A percentile compares a stretch with the other conserved stretches of the same genome.
Evolutionary conservation across 192 early-diverging fungal genomes (phyloP).

Genomic region (Coemansia sp.): DNA sequence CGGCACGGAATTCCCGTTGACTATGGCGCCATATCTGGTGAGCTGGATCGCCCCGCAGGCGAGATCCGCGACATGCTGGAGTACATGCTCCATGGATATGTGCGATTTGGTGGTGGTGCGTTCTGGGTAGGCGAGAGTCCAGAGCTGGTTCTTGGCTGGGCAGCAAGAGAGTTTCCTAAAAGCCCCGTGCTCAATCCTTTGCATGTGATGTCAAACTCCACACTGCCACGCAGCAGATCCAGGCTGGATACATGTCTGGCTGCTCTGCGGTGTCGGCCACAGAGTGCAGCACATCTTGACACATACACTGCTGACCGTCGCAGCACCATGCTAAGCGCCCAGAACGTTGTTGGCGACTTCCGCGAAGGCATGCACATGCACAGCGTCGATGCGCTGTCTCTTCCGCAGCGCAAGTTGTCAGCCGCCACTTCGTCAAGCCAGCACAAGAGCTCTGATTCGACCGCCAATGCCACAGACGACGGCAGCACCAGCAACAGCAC

Average conservation of each 20-base stretch:
- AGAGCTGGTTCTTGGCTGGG: constrained; percentile 30
- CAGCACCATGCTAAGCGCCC: constrained; percentile 17
- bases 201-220: neutral
- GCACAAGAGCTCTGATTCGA: neutral
- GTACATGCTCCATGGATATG: constrained; percentile 41
- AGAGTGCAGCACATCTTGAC: constrained; percentile 5
- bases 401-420: neutral
- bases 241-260: constrained; percentile 35
- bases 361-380: constrained; percentile 35
- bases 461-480: neutral
- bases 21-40: constrained; percentile 14
- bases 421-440: neutral
- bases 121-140: constrained; percentile 36
- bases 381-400: constrained; percentile 1
- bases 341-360: constrained; percentile 37
- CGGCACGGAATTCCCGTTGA: constrained; percentile 30
- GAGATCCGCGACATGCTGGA: constrained; percentile 50
- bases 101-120: constrained; percentile 35
- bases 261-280: constrained; percentile 32
- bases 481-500: neutral
- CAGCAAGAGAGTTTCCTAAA: constrained; percentile 41
- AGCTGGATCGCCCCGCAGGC: constrained; percentile 21
- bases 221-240: constrained; percentile 3
- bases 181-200: constrained; percentile 29
- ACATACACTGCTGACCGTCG: constrained; percentile 21